A percentile compares a stretch with the other conserved stretches of the same genome.
Evolutionary conservation across 495 filamentous ascomycete genomes (phyloP).

Genomic region (Filosporella fistucella): DNA sequence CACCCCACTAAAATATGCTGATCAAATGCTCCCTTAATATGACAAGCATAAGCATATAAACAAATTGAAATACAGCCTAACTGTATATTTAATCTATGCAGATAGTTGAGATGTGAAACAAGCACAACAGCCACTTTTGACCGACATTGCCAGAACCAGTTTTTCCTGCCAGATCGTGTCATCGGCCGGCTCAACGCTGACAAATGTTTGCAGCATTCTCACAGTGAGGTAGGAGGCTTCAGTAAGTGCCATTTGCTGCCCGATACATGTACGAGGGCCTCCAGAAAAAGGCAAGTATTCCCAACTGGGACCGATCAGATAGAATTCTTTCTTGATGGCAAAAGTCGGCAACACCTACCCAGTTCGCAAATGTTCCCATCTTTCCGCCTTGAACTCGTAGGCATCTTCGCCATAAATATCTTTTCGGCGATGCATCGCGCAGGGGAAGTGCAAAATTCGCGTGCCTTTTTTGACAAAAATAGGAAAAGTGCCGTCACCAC

Average conservation of each 20-base stretch:
- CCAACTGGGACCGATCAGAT: too few species aligned
- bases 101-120: too few species aligned
- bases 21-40: too few species aligned
- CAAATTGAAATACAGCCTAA: too few species aligned
- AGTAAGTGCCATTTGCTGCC: conserved; percentile 72
- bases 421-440: conserved; percentile 46
- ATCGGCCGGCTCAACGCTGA: conserved; percentile 45
- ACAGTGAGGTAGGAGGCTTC: conserved; percentile 71
- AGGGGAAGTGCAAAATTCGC: conserved; percentile 36
- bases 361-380: conserved; percentile 49
- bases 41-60: too few species aligned
- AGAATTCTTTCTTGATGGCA: too few species aligned
- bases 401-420: conserved; percentile 49
- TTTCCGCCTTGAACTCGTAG: conserved; percentile 43
- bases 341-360: too few species aligned
- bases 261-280: conserved; percentile 74
- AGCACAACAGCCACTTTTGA: too few species aligned
- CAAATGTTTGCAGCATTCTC: conserved; percentile 64
- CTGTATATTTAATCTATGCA: too few species aligned
- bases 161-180: too few species aligned
- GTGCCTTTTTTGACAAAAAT: conserved; percentile 32
- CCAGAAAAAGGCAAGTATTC: conserved; percentile 53
- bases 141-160: too few species aligned
- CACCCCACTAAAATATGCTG: too few species aligned
- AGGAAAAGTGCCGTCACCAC: conserved; percentile 56